A percentile compares a stretch with the other conserved stretches of the same genome.
phyloP scores from a whole-genome alignment of 1,139 yeast species.

The Kodamaea sp. region DNA sequence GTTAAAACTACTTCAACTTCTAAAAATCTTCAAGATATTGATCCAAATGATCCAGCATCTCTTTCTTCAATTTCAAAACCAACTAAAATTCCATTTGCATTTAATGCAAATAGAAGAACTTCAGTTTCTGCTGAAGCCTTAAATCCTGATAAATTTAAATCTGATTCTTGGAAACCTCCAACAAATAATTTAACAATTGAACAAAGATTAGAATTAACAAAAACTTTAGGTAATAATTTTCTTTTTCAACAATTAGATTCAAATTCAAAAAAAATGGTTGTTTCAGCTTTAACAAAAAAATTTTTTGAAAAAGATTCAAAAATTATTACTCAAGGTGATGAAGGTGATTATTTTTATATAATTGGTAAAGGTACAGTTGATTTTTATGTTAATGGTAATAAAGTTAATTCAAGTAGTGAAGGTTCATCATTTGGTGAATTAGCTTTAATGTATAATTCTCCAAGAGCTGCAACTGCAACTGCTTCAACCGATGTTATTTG shows the following conservation, averaged over 20 bases:
- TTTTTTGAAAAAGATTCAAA: slow-evolving; percentile 54
- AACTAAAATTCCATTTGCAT: slow-evolving; percentile 47
- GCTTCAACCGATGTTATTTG: slow-evolving; percentile 64
- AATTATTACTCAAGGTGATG: slow-evolving; percentile 91
- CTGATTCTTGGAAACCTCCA: slow-evolving; percentile 74
- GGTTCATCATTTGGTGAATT: slow-evolving; percentile 95
- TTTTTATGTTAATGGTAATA: slow-evolving; percentile 67
- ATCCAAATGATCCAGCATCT: slow-evolving; percentile 27
- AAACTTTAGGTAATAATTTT: slow-evolving; percentile 74
- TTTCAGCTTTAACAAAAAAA: slow-evolving; percentile 77
- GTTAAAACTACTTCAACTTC: slow-evolving; percentile 29
- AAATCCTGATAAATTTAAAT: slow-evolving; percentile 51
- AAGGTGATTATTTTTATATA: slow-evolving; percentile 91
- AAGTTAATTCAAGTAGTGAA: slow-evolving; percentile 71
- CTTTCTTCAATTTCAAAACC: slow-evolving; percentile 16
- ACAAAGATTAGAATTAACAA: slow-evolving; percentile 66
- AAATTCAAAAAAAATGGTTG: slow-evolving; percentile 71
- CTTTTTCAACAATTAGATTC: slow-evolving; percentile 74
- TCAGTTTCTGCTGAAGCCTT: slow-evolving; percentile 82
- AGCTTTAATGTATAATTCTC: slow-evolving; percentile 96
- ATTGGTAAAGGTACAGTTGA: slow-evolving; percentile 85
- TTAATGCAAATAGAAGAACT: slow-evolving; percentile 80
- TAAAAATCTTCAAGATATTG: slow-evolving; percentile 23
- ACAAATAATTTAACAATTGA: slow-evolving; percentile 58
- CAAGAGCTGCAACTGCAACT: slow-evolving; percentile 92